Evolutionary conservation across 352 stramenopile species (phyloP), one percentile per base, ranked within the genome.

Genomic region (Phytopythium vexans): DNA sequence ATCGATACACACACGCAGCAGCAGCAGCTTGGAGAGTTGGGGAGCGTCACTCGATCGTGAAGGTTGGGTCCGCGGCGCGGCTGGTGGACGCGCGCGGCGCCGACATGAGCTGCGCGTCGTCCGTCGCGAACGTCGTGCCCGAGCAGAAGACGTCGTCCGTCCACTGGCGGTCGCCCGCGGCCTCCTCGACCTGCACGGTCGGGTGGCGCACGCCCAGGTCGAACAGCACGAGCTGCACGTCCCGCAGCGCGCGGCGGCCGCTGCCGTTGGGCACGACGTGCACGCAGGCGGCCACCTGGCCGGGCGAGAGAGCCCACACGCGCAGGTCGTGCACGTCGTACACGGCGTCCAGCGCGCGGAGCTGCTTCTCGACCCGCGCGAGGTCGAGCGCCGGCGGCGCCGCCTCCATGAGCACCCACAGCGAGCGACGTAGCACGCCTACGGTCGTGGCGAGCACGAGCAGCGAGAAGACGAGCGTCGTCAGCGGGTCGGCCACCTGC

Each of bases 251-350:
- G 3, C 50, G n/a, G 21, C 66, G 57, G 39, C 70, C 52, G 27
- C 88, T 77, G 7, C 74, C 78, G 43, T 88, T 87, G 12, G 78
- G 68, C 34, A 88, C 45, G 48, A 92, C 73, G 45, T 99, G 97
- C n/a, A 98, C 92, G 50, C 89, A 97, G 15, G 98, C 73, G 5
- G 88, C 82, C 15, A 80, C 82, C 36, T 88, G 56, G 4, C 93
- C 89, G 38, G 98, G 81, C 1, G 91, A 97, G 47, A 99, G 84
- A 40, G 79, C 92, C 97, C 97, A 99, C 43, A 99, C 88, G 67
- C 98, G 96, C n/a, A 99, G 68, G 65, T 99, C 94, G 71, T 99
- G 97, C 27, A 98, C 91, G 66, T 98, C 86, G 37, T 86, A 89
- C 4, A 99, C 95, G 8, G 80, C 54, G 27, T 75, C 64, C 27